Percentiles rank a stretch among this genome's conserved stretches.
Evolutionary conservation across 2,329 filamentous ascomycete genomes (phyloP).

Genomic region (Xylariaceae sp.): DNA sequence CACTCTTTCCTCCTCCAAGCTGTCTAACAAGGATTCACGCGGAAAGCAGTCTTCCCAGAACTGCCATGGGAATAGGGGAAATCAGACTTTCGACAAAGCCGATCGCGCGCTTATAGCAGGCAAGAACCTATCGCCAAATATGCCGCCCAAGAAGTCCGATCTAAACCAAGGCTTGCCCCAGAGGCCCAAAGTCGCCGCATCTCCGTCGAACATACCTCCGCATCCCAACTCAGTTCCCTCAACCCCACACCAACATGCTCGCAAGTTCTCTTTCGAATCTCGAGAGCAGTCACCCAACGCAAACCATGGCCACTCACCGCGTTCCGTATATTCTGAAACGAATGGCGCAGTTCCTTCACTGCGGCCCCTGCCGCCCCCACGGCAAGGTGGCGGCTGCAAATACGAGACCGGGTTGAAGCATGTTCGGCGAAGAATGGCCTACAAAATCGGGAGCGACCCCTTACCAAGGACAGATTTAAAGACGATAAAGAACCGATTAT

Average conservation of each 20-base stretch:
- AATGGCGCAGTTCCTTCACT: conserved; percentile 69
- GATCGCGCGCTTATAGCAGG: conserved; percentile 58
- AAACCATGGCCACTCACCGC: conserved; percentile 75
- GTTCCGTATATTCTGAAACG: conserved; percentile 85
- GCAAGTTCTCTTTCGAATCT: conserved; percentile 76
- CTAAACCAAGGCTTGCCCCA: conserved; percentile 18
- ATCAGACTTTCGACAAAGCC: conserved; percentile 52
- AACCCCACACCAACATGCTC: conserved; percentile 84
- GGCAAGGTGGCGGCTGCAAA: conserved; percentile 62
- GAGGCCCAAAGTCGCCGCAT: conserved; percentile 23
- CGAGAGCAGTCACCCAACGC: conserved; percentile 75
- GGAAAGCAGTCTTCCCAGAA: conserved; percentile 45
- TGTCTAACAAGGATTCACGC: conserved; percentile 50
- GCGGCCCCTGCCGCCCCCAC: conserved; percentile 53
- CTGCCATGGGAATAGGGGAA: conserved; percentile 62
- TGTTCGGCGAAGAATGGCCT: conserved; percentile 83
- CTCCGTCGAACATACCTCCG: conserved; percentile 46
- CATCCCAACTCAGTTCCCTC: conserved; percentile 90
- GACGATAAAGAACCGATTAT: conserved; percentile 67
- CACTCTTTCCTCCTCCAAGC: conserved; percentile 58
- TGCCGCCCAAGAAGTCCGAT: conserved; percentile 46
- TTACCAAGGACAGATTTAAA: conserved; percentile 67
- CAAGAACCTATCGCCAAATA: conserved; percentile 44
- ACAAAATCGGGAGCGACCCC: conserved; percentile 78
- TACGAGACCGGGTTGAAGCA: conserved; percentile 84